Percentiles rank a stretch among this genome's conserved stretches.
Conservation (phyloP, 139 green algal species). For the Chlorella sp. region DNA sequence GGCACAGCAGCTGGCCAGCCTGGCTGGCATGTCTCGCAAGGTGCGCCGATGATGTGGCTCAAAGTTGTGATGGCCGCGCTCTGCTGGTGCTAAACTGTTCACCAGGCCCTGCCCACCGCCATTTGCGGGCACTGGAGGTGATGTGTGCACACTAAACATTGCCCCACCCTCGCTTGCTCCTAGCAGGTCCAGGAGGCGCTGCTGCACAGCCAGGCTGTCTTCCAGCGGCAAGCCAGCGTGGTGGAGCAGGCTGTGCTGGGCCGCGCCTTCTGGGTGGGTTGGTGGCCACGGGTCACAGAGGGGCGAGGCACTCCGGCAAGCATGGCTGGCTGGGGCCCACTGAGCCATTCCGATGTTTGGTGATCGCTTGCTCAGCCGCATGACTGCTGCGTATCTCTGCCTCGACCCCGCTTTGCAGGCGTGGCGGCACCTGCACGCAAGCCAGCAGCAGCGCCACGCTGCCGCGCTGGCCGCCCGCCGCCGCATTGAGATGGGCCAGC, state of each 20-base stretch:
- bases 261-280: slow-evolving; percentile 38
- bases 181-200: slow-evolving; percentile 72
- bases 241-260: slow-evolving; percentile 58
- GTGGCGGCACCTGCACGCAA: slow-evolving; percentile 6
- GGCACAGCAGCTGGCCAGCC: slow-evolving; percentile 76
- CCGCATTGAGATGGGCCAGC: background rate
- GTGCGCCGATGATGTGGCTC: too few species aligned
- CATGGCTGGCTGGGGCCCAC: too few species aligned
- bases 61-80: too few species aligned
- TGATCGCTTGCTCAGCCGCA: too few species aligned
- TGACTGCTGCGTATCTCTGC: background rate
- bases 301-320: too few species aligned
- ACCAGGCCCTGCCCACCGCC: too few species aligned
- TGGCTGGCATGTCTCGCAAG: slow-evolving; percentile 86
- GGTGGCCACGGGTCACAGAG: too few species aligned
- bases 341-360: too few species aligned
- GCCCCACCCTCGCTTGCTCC: too few species aligned
- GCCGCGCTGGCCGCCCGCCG: background rate
- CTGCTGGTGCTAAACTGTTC: too few species aligned
- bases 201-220: slow-evolving; percentile 78
- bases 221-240: slow-evolving; percentile 65
- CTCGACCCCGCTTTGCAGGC: slow-evolving; percentile 12
- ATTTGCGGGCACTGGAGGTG: too few species aligned
- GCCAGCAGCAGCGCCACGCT: background rate
- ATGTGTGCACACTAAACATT: too few species aligned